Percentiles rank a stretch among this genome's conserved stretches.
Evolutionary conservation across 768 basidiomycete genomes (phyloP).

Genomic region (Termitomyces sp.): DNA sequence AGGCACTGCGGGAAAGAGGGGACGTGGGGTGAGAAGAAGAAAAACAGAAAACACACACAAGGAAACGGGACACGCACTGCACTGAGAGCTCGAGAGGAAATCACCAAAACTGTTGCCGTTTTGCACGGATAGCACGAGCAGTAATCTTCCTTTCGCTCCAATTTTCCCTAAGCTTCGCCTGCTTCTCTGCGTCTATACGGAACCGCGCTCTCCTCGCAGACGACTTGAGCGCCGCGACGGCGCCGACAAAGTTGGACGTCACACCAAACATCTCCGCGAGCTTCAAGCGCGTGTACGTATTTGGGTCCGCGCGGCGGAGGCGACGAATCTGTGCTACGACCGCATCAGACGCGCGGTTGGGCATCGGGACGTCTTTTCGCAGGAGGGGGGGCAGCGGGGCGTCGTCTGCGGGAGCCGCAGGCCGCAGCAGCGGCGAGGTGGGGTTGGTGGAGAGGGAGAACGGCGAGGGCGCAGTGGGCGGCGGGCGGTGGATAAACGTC

Average conservation of each 20-base stretch:
- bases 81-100: too few relatives aligned
- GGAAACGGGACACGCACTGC: too few relatives aligned
- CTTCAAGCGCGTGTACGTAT: conserved; percentile 50
- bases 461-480: conserved; percentile 70
- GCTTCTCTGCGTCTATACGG: conserved; percentile 25
- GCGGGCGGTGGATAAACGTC: conserved; percentile 83
- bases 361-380: conserved; percentile 24
- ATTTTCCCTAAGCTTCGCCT: conserved; percentile 43
- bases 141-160: conserved; percentile 72
- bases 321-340: conserved; percentile 50
- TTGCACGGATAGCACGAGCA: conserved; percentile 56
- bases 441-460: conserved; percentile 65
- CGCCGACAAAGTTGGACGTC: conserved; percentile 59
- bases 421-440: conserved; percentile 61
- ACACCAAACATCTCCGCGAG: conserved; percentile 78
- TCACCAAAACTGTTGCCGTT: conserved; percentile 73
- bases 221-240: conserved; percentile 57
- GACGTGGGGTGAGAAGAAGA: conserved; percentile 11
- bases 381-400: conserved; percentile 42
- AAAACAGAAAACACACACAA: too few relatives aligned
- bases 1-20: too few relatives aligned
- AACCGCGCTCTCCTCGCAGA: conserved; percentile 37
- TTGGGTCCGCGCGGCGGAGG: conserved; percentile 54
- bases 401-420: conserved; percentile 21
- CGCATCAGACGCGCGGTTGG: conserved; percentile 43